Evolutionary conservation across 2,329 filamentous ascomycete genomes (phyloP).

Genomic region (Botrytis tulipae): DNA sequence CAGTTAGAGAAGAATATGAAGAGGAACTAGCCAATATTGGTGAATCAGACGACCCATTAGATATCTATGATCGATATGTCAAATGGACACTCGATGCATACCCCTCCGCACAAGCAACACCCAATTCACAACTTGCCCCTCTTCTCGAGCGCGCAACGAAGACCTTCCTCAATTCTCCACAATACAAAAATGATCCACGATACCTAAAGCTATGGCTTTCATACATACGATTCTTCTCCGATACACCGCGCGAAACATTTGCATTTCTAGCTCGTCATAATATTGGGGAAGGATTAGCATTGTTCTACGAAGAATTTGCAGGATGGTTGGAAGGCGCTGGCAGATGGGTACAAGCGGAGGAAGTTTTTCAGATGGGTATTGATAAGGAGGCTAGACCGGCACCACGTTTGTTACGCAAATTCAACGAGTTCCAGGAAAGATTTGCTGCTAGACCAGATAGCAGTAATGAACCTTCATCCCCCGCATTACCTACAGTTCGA

Average conservation of each 20-base stretch:
- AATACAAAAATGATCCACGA: slow-evolving; percentile 93
- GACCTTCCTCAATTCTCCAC: slow-evolving; percentile 75
- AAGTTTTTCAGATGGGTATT: slow-evolving; percentile 87
- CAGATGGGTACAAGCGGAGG: slow-evolving; percentile 86
- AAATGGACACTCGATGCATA: slow-evolving; percentile 96
- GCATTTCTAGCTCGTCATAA: slow-evolving; percentile 85
- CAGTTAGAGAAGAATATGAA: slow-evolving; percentile 80
- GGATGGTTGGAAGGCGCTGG: slow-evolving; percentile 84
- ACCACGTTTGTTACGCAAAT: slow-evolving; percentile 82
- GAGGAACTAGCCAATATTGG: slow-evolving; percentile 72
- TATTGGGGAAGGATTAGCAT: slow-evolving; percentile 80
- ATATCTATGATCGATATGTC: slow-evolving; percentile 94
- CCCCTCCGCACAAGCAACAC: slow-evolving; percentile 86
- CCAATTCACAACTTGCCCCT: slow-evolving; percentile 83
- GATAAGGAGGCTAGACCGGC: slow-evolving; percentile 82
- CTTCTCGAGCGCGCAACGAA: slow-evolving; percentile 92
- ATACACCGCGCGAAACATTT: slow-evolving; percentile 89
- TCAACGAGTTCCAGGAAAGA: slow-evolving; percentile 83
- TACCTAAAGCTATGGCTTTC: slow-evolving; percentile 93
- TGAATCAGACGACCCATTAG: slow-evolving; percentile 92
- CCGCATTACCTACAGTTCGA: slow-evolving; percentile 78
- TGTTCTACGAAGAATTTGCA: slow-evolving; percentile 97
- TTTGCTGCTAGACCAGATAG: slow-evolving; percentile 65
- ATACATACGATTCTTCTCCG: slow-evolving; percentile 90
- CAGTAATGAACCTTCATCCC: slow-evolving; percentile 71